phyloP scores from a whole-genome alignment of 2,329 filamentous ascomycete species.

The Ascochyta viciae-villosae region DNA sequence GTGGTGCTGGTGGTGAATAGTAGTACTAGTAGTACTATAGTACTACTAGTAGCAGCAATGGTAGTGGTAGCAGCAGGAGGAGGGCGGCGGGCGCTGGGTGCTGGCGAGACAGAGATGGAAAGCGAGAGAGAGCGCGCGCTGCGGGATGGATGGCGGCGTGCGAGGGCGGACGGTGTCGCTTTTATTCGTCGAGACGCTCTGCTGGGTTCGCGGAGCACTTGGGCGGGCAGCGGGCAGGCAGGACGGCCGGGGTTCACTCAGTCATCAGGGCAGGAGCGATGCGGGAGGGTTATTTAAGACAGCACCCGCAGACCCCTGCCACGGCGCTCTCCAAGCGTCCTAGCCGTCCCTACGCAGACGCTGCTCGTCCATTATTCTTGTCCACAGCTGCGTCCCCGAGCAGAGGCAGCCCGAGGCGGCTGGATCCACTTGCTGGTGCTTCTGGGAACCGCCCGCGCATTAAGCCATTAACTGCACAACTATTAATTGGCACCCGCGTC shows the following conservation, averaged over 20 bases:
- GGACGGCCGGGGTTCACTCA: slow-evolving; percentile 30
- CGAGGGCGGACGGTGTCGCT: slow-evolving; percentile 16
- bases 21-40: too few species aligned
- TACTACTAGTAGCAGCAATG: not conserved
- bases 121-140: not conserved
- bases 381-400: slow-evolving; percentile 22
- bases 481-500: slow-evolving; percentile 32
- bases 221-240: slow-evolving; percentile 20
- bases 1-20: not conserved
- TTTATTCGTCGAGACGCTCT: slow-evolving; percentile 32
- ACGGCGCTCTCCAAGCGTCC: slow-evolving; percentile 8
- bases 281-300: slow-evolving; percentile 37
- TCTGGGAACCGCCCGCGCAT: slow-evolving; percentile 30
- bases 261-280: slow-evolving; percentile 30
- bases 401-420: slow-evolving; percentile 20
- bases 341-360: slow-evolving; percentile 20
- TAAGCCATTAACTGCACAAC: slow-evolving; percentile 29
- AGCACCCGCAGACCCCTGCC: slow-evolving; percentile 27
- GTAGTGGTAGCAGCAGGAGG: not conserved
- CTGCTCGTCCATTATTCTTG: slow-evolving; percentile 21
- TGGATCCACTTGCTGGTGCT: slow-evolving; percentile 30
- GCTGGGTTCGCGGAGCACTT: slow-evolving; percentile 21
- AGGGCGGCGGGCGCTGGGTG: not conserved
- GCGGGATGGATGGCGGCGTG: not conserved
- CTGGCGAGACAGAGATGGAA: not conserved